phyloP scores from a whole-genome alignment of 2,329 filamentous ascomycete genomes.

The Colletotrichum lini region DNA sequence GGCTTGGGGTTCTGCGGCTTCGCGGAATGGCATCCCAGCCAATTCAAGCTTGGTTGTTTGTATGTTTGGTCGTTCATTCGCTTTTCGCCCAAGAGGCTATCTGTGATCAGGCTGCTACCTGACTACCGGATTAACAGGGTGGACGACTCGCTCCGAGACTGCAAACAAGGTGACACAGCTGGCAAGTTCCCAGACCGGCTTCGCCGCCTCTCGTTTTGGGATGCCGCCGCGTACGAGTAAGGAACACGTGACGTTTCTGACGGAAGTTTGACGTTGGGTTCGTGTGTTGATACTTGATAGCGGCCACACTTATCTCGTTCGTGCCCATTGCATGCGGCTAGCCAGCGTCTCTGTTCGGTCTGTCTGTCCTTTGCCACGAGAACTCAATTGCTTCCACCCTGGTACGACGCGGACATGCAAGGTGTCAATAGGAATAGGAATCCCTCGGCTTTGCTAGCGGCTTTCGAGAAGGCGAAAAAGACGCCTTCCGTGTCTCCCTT shows the following conservation, averaged over 20 bases:
- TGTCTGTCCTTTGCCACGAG: neutral
- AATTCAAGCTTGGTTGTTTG: neutral
- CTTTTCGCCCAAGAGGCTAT: neutral
- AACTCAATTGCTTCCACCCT: conserved; percentile 29
- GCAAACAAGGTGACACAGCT: conserved; percentile 17
- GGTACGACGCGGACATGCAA: conserved; percentile 12
- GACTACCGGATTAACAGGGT: neutral
- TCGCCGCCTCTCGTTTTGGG: conserved; percentile 27
- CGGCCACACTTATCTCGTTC: conserved; percentile 6
- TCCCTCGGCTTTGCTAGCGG: neutral
- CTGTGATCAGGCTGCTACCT: neutral
- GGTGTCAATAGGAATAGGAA: conserved; percentile 1
- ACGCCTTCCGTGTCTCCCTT: conserved; percentile 24
- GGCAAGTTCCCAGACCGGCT: conserved; percentile 11
- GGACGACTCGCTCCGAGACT: neutral
- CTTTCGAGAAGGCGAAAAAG: conserved; percentile 19
- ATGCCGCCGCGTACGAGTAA: conserved; percentile 38
- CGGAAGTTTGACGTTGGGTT: neutral
- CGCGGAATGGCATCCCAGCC: conserved; percentile 26
- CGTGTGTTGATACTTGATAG: neutral
- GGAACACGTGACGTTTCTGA: conserved; percentile 25
- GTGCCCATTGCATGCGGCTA: conserved; percentile 25
- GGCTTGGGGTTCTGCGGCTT: conserved; percentile 23
- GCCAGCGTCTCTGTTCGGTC: neutral
- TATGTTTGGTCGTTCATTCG: too few species aligned